Evolutionary conservation across 2,329 filamentous ascomycete genomes (phyloP), one percentile per base, ranked within the genome.

Genomic region (Metarhizium sp.): DNA sequence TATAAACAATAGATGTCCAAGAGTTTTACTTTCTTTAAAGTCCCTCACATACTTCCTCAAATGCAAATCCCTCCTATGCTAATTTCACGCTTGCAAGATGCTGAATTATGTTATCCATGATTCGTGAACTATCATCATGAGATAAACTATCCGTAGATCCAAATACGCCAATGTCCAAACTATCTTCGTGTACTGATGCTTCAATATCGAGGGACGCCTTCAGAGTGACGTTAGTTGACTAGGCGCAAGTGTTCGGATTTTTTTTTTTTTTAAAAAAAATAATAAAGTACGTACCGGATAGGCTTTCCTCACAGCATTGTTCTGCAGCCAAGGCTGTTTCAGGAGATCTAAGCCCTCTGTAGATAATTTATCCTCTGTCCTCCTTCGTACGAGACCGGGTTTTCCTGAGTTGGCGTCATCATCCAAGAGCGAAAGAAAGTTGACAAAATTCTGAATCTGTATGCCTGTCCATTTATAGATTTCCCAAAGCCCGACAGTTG

Each of bases 391-490:
- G 6, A 54, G 30, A 6, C 11, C 34, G 5, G 6, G 5, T 2
- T 48, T 38, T 29, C 11, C 10, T 7, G 30, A 13, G n/a, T 45
- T 25, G 13, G 14, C 34, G 18, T 36, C 25, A 20, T 29, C 45
- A 7, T 59, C 56, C 0, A 79, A 79, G 5, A 84, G 67, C 52
- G 76, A 82, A 18, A 95, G 69, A 60, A 95, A 94, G 67, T 96
- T 96, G 62, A 96, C 83, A 71, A 89, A 92, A 0, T 80, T 84
- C 61, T 88, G 80, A 1, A 95, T 69, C 54, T 69, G 74, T 2
- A 90, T 71, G 0, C 86, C 87, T 0, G 88, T 92, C 90, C 90
- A 96, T 16, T 77, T 69, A 20, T 76, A 70, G 42, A 96, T 85
- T 66, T 95, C 85, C 72, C 81, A 82, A 1, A 96, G 71, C 1